Evolutionary conservation across 208 protist species (phyloP).

Genomic region (Leishmania martiniquensis): DNA sequence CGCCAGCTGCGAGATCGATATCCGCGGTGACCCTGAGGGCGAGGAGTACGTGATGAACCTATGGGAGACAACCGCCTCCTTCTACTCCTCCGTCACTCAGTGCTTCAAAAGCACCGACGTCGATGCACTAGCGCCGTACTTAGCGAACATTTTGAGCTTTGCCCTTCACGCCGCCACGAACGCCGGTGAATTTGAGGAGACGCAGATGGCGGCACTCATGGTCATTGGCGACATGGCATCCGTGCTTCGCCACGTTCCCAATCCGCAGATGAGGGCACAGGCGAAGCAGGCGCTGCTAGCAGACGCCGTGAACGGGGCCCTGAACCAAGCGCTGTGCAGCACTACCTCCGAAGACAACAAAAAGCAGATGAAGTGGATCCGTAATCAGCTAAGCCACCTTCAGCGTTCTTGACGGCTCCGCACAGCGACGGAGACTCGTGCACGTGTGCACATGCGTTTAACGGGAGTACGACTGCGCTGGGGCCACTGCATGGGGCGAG

Average conservation of each 20-base stretch:
- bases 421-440: no score
- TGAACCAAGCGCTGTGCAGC: conserved; percentile 37
- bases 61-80: conserved; percentile 67
- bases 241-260: conserved; percentile 51
- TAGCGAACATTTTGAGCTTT: conserved; percentile 74
- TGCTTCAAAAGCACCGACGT: conserved; percentile 63
- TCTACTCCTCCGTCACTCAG: conserved; percentile 86
- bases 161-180: conserved; percentile 62
- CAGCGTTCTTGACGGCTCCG: conserved; percentile 13
- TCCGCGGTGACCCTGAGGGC: conserved; percentile 67
- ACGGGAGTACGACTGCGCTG: no score
- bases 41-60: conserved; percentile 86
- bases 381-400: conserved; percentile 56
- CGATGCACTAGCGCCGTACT: conserved; percentile 55
- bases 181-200: conserved; percentile 52
- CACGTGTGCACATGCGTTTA: no score
- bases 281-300: conserved; percentile 72
- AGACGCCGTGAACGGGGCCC: conserved; percentile 28
- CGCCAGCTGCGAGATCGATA: conserved; percentile 62
- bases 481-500: no score
- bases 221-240: conserved; percentile 88
- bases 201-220: conserved; percentile 60
- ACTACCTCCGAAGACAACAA: conserved; percentile 40
- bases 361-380: conserved; percentile 75
- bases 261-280: conserved; percentile 54